A percentile compares a stretch with the other conserved stretches of the same genome.
Conservation (phyloP, 2,329 filamentous ascomycete genomes). For the Microthyrium microscopicum region DNA sequence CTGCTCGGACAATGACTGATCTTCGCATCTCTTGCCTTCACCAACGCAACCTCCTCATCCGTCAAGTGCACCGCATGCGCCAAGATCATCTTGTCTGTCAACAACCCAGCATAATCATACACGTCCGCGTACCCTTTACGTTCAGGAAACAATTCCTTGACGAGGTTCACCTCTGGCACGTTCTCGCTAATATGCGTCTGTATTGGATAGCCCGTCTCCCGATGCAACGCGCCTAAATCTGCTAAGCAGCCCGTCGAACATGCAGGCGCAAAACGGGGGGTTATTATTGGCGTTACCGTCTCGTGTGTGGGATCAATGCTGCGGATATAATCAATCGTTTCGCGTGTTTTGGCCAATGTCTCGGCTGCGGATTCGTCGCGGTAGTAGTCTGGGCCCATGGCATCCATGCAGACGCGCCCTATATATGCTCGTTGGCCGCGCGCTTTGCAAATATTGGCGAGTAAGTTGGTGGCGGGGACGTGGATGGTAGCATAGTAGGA, state of each 20-base stretch:
- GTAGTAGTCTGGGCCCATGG: slow-evolving; percentile 60
- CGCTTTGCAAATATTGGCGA: slow-evolving; percentile 65
- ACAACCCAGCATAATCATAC: slow-evolving; percentile 56
- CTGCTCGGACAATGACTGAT: slow-evolving; percentile 77
- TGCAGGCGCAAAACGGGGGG: slow-evolving; percentile 44
- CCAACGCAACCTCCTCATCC: slow-evolving; percentile 46
- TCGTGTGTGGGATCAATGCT: slow-evolving; percentile 46
- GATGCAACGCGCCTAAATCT: slow-evolving; percentile 47
- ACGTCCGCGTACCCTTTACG: slow-evolving; percentile 52
- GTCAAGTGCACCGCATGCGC: slow-evolving; percentile 71
- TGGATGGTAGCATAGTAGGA: slow-evolving; percentile 91
- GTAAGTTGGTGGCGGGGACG: slow-evolving; percentile 74
- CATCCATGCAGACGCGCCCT: slow-evolving; percentile 92
- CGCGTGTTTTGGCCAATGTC: slow-evolving; percentile 35
- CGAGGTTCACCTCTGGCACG: slow-evolving; percentile 52
- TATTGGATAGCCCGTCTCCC: slow-evolving; percentile 45
- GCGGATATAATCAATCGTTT: slow-evolving; percentile 40
- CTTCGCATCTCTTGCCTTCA: slow-evolving; percentile 45
- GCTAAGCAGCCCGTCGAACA: slow-evolving; percentile 40
- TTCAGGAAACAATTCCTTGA: slow-evolving; percentile 51
- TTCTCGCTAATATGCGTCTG: slow-evolving; percentile 93
- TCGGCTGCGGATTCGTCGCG: slow-evolving; percentile 50
- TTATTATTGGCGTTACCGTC: slow-evolving; percentile 66
- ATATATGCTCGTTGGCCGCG: slow-evolving; percentile 80
- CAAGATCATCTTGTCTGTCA: slow-evolving; percentile 59